Base-by-base conservation (phyloP, 1,284 basidiomycete genomes). In the Ceratobasidium sp. region DNA sequence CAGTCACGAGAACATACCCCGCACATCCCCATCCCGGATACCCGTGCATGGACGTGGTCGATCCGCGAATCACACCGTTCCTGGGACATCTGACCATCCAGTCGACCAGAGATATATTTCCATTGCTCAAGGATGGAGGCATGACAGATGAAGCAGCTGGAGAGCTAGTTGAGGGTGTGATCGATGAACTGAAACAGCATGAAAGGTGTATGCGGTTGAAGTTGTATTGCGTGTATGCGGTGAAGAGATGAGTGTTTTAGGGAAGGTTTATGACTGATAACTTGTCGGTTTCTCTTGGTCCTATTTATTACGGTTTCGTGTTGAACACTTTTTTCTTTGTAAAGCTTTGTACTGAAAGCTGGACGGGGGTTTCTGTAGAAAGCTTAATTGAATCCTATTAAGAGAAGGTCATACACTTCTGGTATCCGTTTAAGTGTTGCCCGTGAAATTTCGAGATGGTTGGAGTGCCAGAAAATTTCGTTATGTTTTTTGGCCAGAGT, bases 131-230 rank as follows among this genome's bases (percentile, higher is more conserved):
- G 10, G 68, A 55, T 33, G 10, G 12, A 28, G 53, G 68, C 3
- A 4, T 58, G 15, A 20, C 4, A 7, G 55, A 42, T 6, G 53
- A 56, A 15, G 53, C 40, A 13, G 68, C 68, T n/a, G 26, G 13
- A 23, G 7, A 10, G 40, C 20, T 71, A n/a, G 33, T 58, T 44
- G 68, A 71, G 13, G 51, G 26, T 12, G 23, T 26, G n/a, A n/a
- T 71, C 12, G 40, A 71, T 18, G 69, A 71, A 28, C 26, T 71
- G 33, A 40, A 44, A 23, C 20, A 60, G 18, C 69, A n/a, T 58
- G 40, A 26, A 9, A 60, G 51, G 23, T 71, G 69, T 44, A 26
- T 13, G 53, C 23, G 58, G 33, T 6, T 71, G 28, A 60, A 71
- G 40, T 13, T 58, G 40, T 58, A 46, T 20, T 44, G 39, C 26